phyloP scores from a whole-genome alignment of 2,329 filamentous ascomycete species.

The Fonsecaea pedrosoi region DNA sequence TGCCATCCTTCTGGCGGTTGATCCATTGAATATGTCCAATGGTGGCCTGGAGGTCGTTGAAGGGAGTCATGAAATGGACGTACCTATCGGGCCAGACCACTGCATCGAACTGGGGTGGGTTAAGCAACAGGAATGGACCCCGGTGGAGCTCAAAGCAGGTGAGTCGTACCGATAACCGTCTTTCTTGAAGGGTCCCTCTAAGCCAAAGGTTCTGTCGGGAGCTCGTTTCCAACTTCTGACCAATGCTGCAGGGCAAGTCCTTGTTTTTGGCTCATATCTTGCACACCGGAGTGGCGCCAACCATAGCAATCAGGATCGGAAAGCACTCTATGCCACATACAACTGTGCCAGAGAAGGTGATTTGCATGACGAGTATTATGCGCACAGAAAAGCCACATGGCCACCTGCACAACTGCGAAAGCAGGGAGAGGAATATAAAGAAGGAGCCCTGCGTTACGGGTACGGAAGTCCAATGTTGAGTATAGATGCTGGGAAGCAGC shows the following conservation, averaged over 20 bases:
- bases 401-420: slow-evolving; percentile 51
- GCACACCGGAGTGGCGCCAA: slow-evolving; percentile 50
- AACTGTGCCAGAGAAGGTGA: slow-evolving; percentile 50
- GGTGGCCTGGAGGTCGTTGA: slow-evolving; percentile 51
- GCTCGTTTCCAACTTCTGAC: neutral
- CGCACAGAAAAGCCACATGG: slow-evolving; percentile 50
- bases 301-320: slow-evolving; percentile 45
- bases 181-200: neutral
- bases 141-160: slow-evolving; percentile 47
- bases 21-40: slow-evolving; percentile 47
- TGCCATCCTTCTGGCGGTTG: slow-evolving; percentile 50
- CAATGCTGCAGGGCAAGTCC: slow-evolving; percentile 43
- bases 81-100: slow-evolving; percentile 46
- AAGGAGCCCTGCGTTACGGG: slow-evolving; percentile 46
- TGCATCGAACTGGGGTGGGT: slow-evolving; percentile 49
- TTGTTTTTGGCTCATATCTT: slow-evolving; percentile 51
- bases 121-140: slow-evolving; percentile 45
- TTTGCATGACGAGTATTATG: slow-evolving; percentile 53
- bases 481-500: slow-evolving; percentile 39
- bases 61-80: slow-evolving; percentile 48
- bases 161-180: slow-evolving; percentile 18
- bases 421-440: slow-evolving; percentile 46
- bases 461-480: slow-evolving; percentile 51
- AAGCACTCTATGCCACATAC: slow-evolving; percentile 54
- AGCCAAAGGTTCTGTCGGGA: neutral